A percentile compares a stretch with the other conserved stretches of the same genome.
Evolutionary conservation across 2,329 filamentous ascomycete genomes (phyloP).

Genomic region (Geosmithia flava): DNA sequence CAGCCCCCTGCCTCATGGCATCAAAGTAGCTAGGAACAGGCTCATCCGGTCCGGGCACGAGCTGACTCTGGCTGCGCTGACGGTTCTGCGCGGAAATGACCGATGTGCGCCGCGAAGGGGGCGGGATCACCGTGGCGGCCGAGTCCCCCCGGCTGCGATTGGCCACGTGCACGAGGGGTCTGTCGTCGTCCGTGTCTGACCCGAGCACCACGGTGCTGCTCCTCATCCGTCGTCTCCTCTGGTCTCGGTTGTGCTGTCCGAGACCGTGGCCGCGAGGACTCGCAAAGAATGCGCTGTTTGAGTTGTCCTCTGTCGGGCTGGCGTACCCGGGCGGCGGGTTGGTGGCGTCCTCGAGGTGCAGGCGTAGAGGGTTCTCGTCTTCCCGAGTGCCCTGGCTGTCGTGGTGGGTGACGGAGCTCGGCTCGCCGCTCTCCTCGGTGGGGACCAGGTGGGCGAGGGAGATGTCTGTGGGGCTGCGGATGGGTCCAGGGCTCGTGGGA

Average conservation of each 20-base stretch:
- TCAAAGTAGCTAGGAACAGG: slow-evolving; percentile 75
- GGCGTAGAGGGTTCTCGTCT: slow-evolving; percentile 23
- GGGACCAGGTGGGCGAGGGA: slow-evolving; percentile 77
- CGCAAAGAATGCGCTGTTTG: slow-evolving; percentile 25
- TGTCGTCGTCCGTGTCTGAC: slow-evolving; percentile 36
- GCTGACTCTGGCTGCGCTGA: slow-evolving; percentile 6
- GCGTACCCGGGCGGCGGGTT: slow-evolving; percentile 62
- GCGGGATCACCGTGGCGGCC: slow-evolving; percentile 21
- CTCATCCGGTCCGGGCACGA: slow-evolving; percentile 30
- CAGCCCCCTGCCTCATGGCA: slow-evolving; percentile 44
- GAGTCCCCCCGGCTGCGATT: slow-evolving; percentile 39
- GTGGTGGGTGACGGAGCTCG: slow-evolving; percentile 13
- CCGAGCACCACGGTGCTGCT: not conserved
- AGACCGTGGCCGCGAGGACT: too few species aligned
- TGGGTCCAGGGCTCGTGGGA: slow-evolving; percentile 77
- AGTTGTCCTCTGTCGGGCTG: slow-evolving; percentile 45
- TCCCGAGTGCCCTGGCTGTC: slow-evolving; percentile 6
- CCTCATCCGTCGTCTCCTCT: not conserved
- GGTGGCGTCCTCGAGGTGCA: slow-evolving; percentile 39
- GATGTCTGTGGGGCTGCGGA: slow-evolving; percentile 89
- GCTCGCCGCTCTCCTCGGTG: slow-evolving; percentile 58
- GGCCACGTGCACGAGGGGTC: slow-evolving; percentile 36
- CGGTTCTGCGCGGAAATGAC: too few species aligned
- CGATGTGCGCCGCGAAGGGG: too few species aligned
- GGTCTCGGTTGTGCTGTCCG: too few species aligned